Evolutionary conservation across 768 basidiomycete species (phyloP).

Genomic region (Brasilioporus rufonigricans): DNA sequence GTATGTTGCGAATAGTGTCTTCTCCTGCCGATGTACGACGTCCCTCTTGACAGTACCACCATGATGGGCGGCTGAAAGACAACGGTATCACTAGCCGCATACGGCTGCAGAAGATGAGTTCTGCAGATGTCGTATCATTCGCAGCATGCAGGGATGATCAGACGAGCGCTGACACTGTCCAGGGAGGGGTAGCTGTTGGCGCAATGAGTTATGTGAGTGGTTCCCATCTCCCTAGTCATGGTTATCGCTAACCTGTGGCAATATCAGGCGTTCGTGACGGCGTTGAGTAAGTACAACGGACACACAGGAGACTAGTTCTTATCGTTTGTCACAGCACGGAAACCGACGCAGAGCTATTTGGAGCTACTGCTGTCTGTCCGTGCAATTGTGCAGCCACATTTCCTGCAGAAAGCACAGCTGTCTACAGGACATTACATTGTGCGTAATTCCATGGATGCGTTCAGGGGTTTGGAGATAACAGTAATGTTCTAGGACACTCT

Average conservation of each 20-base stretch:
- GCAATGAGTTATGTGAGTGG: slow-evolving; percentile 77
- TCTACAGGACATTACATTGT: slow-evolving; percentile 72
- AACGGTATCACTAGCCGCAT: slow-evolving; percentile 36
- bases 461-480: background rate
- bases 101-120: slow-evolving; percentile 45
- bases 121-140: slow-evolving; percentile 82
- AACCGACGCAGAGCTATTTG: slow-evolving; percentile 63
- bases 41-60: slow-evolving; percentile 45
- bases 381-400: slow-evolving; percentile 56
- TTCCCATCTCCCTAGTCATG: background rate
- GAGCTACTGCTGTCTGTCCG: slow-evolving; percentile 58
- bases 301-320: background rate
- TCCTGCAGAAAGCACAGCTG: slow-evolving; percentile 69
- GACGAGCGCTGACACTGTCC: slow-evolving; percentile 70
- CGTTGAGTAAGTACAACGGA: slow-evolving; percentile 38
- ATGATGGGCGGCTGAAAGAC: slow-evolving; percentile 53
- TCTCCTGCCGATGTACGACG: background rate
- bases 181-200: slow-evolving; percentile 63
- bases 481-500: slow-evolving; percentile 21
- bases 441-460: slow-evolving; percentile 6
- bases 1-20: slow-evolving; percentile 9
- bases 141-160: slow-evolving; percentile 70
- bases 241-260: slow-evolving; percentile 1
- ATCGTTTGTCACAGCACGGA: slow-evolving; percentile 32
- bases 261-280: slow-evolving; percentile 56